phyloP scores from a whole-genome alignment of 306 rosid species.

The Cicer chorassanicum region DNA sequence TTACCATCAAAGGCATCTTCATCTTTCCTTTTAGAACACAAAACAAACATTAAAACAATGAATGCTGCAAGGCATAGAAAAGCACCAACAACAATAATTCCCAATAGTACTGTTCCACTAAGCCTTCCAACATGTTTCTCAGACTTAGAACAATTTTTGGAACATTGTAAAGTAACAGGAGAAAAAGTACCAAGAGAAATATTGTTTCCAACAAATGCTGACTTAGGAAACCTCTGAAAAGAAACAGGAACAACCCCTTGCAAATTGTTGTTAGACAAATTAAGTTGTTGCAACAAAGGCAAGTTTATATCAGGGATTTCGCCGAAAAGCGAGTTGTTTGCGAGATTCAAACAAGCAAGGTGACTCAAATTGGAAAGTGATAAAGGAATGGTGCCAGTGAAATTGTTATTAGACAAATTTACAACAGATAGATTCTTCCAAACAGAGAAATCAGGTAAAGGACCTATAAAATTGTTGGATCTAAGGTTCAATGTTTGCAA shows the following conservation, averaged over 20 bases:
- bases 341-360: conserved; percentile 67
- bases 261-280: conserved; percentile 62
- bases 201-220: conserved; percentile 68
- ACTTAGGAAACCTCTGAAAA: conserved; percentile 64
- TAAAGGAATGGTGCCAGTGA: conserved; percentile 68
- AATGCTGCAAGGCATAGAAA: conserved; percentile 63
- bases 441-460: conserved; percentile 73
- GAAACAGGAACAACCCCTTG: conserved; percentile 70
- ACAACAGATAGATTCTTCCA: conserved; percentile 74
- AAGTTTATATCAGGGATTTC: conserved; percentile 63
- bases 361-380: conserved; percentile 65
- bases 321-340: conserved; percentile 74
- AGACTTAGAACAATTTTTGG: conserved; percentile 41
- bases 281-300: conserved; percentile 52
- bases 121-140: conserved; percentile 52
- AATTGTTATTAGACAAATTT: conserved; percentile 65
- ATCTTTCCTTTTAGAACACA: conserved; percentile 60
- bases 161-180: conserved; percentile 47
- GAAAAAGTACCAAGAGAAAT: conserved; percentile 47
- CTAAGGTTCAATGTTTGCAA: conserved; percentile 74
- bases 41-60: conserved; percentile 55
- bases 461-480: conserved; percentile 81
- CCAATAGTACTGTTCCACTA: conserved; percentile 40
- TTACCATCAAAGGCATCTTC: conserved; percentile 55
- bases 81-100: conserved; percentile 59